Evolutionary conservation across 2,329 filamentous ascomycete genomes (phyloP), one percentile per base, ranked within the genome.

Genomic region (Hymenoscyphus linearis): DNA sequence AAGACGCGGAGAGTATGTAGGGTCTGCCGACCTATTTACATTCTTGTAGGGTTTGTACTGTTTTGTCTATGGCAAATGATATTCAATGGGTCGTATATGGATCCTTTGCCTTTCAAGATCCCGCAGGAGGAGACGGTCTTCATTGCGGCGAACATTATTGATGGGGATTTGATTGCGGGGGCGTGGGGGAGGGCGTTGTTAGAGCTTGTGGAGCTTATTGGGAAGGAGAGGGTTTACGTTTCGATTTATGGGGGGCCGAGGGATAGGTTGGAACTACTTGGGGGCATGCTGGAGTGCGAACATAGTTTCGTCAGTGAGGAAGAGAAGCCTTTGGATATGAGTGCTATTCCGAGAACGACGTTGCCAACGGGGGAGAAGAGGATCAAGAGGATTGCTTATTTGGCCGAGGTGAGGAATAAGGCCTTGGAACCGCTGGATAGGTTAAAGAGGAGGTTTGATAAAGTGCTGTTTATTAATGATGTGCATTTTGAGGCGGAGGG

Each of bases 351-450:
- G 4, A 83, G 82, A 59, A 76, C 89, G 53, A 81, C 77, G 2
- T 76, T 90, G 37, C 85, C 87, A 2, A 83, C 82, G 61, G 87
- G 87, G 0, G 79, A 81, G 44, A 76, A 77, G 47, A 82, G 85
- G n/a, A 78, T 87, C 40, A 90, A 90, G 73, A 82, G 89, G n/a
- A 86, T 92, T 52, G 82, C 86, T 34, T 91, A 87, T 73, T 78
- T 92, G 22, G 87, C 89, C 13, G 84, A 88, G 71, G 85, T 90
- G 56, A 83, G 89, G 56, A 92, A 92, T 72, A 82, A 83, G 53
- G 88, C 87, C 0, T 74, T 92, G 26, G 76, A 79, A 40, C 88
- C 88, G 0, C 77, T 92, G 12, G 80, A 85, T 50, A 76, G 77
- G 34, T 62, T 68, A 3, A 74, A 75, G 22, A 73, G 70, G 44